These are phyloP conservation scores for Tulasnella sp. DNA, from an alignment of 768 basidiomycete genomes.

Conservation along the genomic window DNA sequence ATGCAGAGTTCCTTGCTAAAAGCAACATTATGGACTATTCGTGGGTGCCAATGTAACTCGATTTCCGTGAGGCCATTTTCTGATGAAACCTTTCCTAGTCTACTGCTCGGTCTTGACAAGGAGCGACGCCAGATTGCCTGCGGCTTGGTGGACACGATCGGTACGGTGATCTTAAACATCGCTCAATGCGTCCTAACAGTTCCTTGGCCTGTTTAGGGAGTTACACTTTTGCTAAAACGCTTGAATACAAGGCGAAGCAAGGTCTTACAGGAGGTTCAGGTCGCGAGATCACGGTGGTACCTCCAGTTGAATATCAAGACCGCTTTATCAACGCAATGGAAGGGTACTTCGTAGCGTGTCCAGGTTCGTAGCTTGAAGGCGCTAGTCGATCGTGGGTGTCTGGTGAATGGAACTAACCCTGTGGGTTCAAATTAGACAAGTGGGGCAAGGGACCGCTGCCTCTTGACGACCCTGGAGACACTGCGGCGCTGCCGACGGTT, in stretches of 20 bases:
- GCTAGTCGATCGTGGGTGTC: too few species aligned
- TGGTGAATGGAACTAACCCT: not conserved
- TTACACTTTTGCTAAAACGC: conserved; percentile 77
- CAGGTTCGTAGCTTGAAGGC: conserved; percentile 39
- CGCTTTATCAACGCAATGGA: conserved; percentile 66
- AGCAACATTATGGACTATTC: conserved; percentile 87
- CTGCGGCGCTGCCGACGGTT: not conserved
- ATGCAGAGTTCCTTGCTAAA: conserved; percentile 63
- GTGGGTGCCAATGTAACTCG: conserved; percentile 34
- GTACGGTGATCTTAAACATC: conserved; percentile 29
- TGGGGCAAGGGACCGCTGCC: conserved; percentile 8
- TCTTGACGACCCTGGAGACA: not conserved
- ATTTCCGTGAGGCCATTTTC: not conserved
- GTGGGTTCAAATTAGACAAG: conserved; percentile 9
- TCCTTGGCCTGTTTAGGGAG: conserved; percentile 43
- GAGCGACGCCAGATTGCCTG: conserved; percentile 60
- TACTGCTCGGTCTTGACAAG: conserved; percentile 66
- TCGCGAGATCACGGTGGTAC: conserved; percentile 72
- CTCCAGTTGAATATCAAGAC: conserved; percentile 71
- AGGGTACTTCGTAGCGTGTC: conserved; percentile 68
- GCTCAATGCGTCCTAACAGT: not conserved
- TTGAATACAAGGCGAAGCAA: conserved; percentile 81
- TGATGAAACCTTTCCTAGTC: conserved; percentile 32
- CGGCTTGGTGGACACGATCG: conserved; percentile 79
- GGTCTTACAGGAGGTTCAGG: conserved; percentile 49